Evolutionary conservation across 2,329 filamentous ascomycete genomes (phyloP).

Genomic region (Aspergillus bombycis): DNA sequence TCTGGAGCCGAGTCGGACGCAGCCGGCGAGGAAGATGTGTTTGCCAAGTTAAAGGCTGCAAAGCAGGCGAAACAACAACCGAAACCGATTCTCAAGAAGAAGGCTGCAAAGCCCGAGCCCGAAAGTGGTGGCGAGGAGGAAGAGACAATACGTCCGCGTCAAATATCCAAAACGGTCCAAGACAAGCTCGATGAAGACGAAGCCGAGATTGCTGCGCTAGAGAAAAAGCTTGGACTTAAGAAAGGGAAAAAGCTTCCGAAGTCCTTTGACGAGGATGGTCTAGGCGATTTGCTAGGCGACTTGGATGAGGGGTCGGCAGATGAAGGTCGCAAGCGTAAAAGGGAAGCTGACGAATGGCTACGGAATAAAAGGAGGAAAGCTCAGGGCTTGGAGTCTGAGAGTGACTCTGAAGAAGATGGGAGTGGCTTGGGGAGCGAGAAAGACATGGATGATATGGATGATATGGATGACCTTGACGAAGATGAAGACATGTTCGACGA

Average conservation of each 20-base stretch:
- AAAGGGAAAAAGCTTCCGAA: slow-evolving; percentile 74
- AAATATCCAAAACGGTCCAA: slow-evolving; percentile 51
- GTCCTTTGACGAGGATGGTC: slow-evolving; percentile 77
- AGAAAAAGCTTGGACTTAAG: slow-evolving; percentile 84
- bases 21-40: slow-evolving; percentile 23
- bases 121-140: slow-evolving; percentile 35
- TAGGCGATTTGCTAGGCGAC: slow-evolving; percentile 76
- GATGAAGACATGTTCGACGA: slow-evolving; percentile 30
- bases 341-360: slow-evolving; percentile 66
- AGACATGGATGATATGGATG: slow-evolving; percentile 32
- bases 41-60: slow-evolving; percentile 26
- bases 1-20: slow-evolving; percentile 24
- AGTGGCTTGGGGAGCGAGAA: slow-evolving; percentile 21
- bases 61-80: slow-evolving; percentile 26
- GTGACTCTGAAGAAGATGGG: slow-evolving; percentile 30
- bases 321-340: slow-evolving; percentile 58
- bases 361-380: slow-evolving; percentile 61
- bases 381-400: slow-evolving; percentile 30
- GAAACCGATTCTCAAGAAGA: slow-evolving; percentile 44
- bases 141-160: slow-evolving; percentile 10
- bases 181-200: slow-evolving; percentile 78
- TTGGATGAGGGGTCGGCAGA: slow-evolving; percentile 59
- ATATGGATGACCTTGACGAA: slow-evolving; percentile 34
- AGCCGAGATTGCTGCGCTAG: slow-evolving; percentile 81
- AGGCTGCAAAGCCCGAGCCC: slow-evolving; percentile 31